Conservation (phyloP, 305 asterid genomes). For the Rubia tinctorum region DNA sequence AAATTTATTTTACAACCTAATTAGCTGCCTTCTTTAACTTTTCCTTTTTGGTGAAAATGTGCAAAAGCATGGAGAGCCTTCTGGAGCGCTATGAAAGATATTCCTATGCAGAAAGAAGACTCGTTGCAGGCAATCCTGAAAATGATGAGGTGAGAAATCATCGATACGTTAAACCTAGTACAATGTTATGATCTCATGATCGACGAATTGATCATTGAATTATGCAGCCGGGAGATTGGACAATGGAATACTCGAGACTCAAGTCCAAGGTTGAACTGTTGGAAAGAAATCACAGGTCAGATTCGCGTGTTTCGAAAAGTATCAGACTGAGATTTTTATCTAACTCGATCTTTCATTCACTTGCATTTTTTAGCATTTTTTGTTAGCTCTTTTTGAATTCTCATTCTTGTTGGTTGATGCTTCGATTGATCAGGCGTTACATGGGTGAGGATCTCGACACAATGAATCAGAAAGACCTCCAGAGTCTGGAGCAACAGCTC, state of each 20-base stretch:
- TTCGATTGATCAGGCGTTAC: slow-evolving; percentile 45
- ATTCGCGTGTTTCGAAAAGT: too few species aligned
- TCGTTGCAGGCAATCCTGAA: slow-evolving; percentile 46
- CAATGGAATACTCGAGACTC: slow-evolving; percentile 37
- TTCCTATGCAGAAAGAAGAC: slow-evolving; percentile 72
- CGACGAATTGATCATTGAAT: neutral
- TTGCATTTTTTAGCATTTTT: neutral
- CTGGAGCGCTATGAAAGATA: slow-evolving; percentile 84
- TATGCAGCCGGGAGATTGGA: slow-evolving; percentile 29
- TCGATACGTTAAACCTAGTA: too few species aligned
- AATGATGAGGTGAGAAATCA: slow-evolving; percentile 19
- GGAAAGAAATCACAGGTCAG: slow-evolving; percentile 40
- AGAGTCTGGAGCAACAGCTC: slow-evolving; percentile 78
- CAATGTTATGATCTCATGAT: neutral
- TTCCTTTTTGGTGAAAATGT: neutral
- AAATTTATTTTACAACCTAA: neutral
- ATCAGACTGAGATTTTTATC: neutral
- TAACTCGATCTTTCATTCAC: neutral
- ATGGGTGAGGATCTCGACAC: slow-evolving; percentile 86
- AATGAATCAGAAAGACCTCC: slow-evolving; percentile 73
- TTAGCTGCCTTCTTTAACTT: neutral
- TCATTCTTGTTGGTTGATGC: neutral
- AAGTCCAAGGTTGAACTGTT: slow-evolving; percentile 41
- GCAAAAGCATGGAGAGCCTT: slow-evolving; percentile 79
- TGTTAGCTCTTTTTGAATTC: neutral